These are phyloP conservation scores for Neurospora sublineolata DNA, from an alignment of 495 filamentous ascomycete genomes.

Conservation along the genomic window DNA sequence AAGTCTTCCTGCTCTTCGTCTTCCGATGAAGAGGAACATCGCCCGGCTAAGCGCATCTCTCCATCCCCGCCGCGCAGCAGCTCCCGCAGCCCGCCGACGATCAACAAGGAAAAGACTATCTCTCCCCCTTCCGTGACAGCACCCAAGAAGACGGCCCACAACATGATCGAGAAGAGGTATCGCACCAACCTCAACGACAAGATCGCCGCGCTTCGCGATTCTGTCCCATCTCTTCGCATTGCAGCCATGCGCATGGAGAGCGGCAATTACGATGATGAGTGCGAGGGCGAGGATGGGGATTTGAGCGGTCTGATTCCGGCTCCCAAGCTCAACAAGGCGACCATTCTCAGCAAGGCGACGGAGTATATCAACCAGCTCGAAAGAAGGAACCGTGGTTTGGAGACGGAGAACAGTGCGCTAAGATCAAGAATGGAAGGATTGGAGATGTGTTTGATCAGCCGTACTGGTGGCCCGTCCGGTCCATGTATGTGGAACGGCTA, in stretches of 20 bases:
- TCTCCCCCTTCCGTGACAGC: neutral
- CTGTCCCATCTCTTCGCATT: slow-evolving; percentile 31
- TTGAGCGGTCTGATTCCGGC: slow-evolving; percentile 5
- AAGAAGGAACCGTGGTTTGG: slow-evolving; percentile 55
- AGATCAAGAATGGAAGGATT: slow-evolving; percentile 51
- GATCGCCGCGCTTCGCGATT: slow-evolving; percentile 35
- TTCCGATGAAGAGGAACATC: slow-evolving; percentile 9
- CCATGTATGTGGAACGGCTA: neutral
- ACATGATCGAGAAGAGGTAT: slow-evolving; percentile 40
- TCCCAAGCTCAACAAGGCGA: slow-evolving; percentile 41
- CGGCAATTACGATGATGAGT: slow-evolving; percentile 1
- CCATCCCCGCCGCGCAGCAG: slow-evolving; percentile 5
- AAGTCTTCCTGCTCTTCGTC: slow-evolving; percentile 11
- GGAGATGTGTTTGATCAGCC: slow-evolving; percentile 43
- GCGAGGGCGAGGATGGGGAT: slow-evolving; percentile 10
- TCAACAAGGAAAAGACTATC: neutral
- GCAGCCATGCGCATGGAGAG: slow-evolving; percentile 17
- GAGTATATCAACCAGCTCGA: slow-evolving; percentile 84
- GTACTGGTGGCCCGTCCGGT: neutral
- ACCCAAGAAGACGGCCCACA: slow-evolving; percentile 32
- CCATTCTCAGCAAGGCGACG: slow-evolving; percentile 71
- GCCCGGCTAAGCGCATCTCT: slow-evolving; percentile 1
- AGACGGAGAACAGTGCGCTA: slow-evolving; percentile 62
- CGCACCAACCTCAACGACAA: slow-evolving; percentile 42
- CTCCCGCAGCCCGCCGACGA: neutral